Evolutionary conservation across 164 flowering plant species (phyloP).

Genomic region (Euptelea pleiosperma): DNA sequence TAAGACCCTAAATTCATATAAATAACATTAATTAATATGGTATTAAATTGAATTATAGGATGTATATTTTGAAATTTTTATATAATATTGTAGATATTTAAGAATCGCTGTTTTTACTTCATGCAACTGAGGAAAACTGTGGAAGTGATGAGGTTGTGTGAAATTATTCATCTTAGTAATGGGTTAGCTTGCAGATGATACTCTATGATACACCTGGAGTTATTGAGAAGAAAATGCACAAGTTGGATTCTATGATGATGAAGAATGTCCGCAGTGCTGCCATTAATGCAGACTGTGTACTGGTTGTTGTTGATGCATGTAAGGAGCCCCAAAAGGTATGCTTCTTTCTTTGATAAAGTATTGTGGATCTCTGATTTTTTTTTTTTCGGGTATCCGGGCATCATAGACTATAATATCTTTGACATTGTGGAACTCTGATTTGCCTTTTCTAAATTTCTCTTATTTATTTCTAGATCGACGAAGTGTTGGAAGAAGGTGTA

Average conservation of each 20-base stretch:
- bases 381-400: too few relatives aligned
- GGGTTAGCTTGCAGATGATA: constrained; percentile 69
- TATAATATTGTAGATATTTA: too few relatives aligned
- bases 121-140: background rate
- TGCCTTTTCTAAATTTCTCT: constrained; percentile 12
- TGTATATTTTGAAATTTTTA: too few relatives aligned
- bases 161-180: constrained; percentile 19
- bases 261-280: constrained; percentile 89
- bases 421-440: background rate
- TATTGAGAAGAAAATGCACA: constrained; percentile 92
- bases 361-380: background rate
- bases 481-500: constrained; percentile 74
- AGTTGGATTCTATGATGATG: constrained; percentile 98
- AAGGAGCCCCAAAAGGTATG: constrained; percentile 80
- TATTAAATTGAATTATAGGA: too few relatives aligned
- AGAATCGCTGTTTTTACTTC: background rate
- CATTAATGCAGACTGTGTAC: constrained; percentile 82
- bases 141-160: background rate
- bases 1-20: too few relatives aligned
- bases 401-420: too few relatives aligned
- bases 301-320: constrained; percentile 90
- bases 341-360: constrained; percentile 7
- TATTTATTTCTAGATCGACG: constrained; percentile 63
- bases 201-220: constrained; percentile 98
- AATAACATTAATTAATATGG: too few relatives aligned